Evolutionary conservation across 345 rosid genomes (phyloP).

Genomic region (Leavenworthia alabamica): DNA sequence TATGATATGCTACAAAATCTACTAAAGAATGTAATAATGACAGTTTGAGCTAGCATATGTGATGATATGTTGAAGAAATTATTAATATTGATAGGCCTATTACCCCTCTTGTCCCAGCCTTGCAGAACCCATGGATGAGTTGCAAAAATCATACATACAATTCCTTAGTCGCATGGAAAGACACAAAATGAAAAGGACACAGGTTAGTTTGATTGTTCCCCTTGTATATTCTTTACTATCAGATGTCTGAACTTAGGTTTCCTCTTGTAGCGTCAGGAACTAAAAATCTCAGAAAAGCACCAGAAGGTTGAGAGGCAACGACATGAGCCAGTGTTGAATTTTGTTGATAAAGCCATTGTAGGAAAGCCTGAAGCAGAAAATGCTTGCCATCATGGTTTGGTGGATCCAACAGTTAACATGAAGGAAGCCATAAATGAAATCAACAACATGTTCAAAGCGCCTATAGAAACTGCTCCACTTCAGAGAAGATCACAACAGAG

Average conservation of each 20-base stretch:
- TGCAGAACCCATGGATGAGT: constrained; percentile 80
- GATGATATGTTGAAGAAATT: not conserved
- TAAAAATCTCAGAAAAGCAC: constrained; percentile 31
- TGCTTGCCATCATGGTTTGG: constrained; percentile 80
- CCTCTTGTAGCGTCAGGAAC: constrained; percentile 39
- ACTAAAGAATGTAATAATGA: not conserved
- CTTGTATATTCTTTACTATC: not conserved
- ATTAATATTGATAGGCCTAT: not conserved
- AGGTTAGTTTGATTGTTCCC: constrained; percentile 33
- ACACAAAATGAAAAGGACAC: constrained; percentile 53
- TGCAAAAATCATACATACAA: constrained; percentile 74
- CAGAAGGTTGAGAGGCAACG: constrained; percentile 24
- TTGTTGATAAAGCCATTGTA: constrained; percentile 63
- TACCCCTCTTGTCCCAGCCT: constrained; percentile 40
- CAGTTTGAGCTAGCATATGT: not conserved
- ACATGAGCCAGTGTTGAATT: constrained; percentile 40
- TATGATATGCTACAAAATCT: not conserved
- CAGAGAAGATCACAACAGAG: constrained; percentile 38
- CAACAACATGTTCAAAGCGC: constrained; percentile 80
- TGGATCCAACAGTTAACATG: constrained; percentile 80
- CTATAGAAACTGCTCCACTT: constrained; percentile 53
- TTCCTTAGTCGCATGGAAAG: constrained; percentile 72
- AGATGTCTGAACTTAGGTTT: constrained; percentile 9
- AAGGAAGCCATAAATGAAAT: constrained; percentile 84
- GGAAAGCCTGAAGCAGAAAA: constrained; percentile 73